A percentile compares a stretch with the other conserved stretches of the same genome.
Evolutionary conservation across 768 basidiomycete genomes (phyloP).

Genomic region (Lanmaoa rubissima): DNA sequence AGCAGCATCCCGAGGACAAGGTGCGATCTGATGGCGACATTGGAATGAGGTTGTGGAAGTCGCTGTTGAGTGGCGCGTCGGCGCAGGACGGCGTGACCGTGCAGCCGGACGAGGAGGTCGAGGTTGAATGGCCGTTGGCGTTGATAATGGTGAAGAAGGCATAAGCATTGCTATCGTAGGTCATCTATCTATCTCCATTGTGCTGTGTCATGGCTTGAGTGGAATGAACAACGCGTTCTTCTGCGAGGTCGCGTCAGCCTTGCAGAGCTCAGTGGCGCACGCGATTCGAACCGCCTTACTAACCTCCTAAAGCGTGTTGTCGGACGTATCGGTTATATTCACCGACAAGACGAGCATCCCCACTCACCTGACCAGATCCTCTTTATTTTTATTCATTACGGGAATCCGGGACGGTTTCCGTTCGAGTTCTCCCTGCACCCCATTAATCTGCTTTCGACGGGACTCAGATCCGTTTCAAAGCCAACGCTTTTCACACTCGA

Average conservation of each 20-base stretch:
- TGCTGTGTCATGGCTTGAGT: background rate
- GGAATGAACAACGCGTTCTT: background rate
- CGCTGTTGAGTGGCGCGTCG: conserved; percentile 42
- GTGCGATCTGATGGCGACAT: conserved; percentile 56
- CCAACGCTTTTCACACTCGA: background rate
- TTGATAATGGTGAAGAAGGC: conserved; percentile 23
- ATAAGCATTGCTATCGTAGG: background rate
- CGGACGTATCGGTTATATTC: background rate
- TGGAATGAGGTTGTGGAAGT: conserved; percentile 58
- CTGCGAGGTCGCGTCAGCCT: background rate
- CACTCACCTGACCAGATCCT: background rate
- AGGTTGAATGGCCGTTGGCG: conserved; percentile 46
- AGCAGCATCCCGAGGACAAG: conserved; percentile 58
- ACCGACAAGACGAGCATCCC: background rate
- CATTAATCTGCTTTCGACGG: background rate
- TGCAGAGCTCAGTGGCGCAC: background rate
- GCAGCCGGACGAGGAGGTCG: conserved; percentile 28
- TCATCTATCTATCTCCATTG: background rate
- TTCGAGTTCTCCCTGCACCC: background rate
- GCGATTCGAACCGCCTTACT: background rate
- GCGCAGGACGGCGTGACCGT: conserved; percentile 19
- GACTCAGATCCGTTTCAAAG: background rate
- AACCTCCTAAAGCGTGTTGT: background rate
- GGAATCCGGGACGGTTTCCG: background rate
- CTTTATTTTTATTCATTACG: background rate